Evolutionary conservation across 352 stramenopile genomes (phyloP).

Genomic region (Elongisporangium prolatum): DNA sequence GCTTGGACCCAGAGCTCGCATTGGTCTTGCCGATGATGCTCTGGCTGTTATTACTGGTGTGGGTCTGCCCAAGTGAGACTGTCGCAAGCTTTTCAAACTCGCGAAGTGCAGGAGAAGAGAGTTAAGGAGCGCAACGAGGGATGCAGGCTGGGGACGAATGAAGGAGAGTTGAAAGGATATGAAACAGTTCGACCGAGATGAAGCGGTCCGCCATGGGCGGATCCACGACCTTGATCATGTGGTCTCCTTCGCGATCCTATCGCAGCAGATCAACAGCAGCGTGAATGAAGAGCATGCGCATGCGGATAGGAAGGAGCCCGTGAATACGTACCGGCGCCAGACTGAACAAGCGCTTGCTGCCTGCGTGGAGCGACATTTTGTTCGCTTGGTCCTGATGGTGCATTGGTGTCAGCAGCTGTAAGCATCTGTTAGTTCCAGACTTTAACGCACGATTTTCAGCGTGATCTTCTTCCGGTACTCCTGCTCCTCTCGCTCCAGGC

Average conservation of each 20-base stretch:
- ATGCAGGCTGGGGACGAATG: slow-evolving; percentile 6
- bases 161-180: slow-evolving; percentile 44
- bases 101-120: slow-evolving; percentile 31
- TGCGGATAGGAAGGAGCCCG: too few relatives aligned
- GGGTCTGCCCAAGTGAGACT: slow-evolving; percentile 47
- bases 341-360: slow-evolving; percentile 41
- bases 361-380: slow-evolving; percentile 45
- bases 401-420: background rate
- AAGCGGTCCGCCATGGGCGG: slow-evolving; percentile 31
- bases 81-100: slow-evolving; percentile 71
- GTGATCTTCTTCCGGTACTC: slow-evolving; percentile 73
- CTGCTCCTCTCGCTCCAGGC: slow-evolving; percentile 52
- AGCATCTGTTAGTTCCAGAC: background rate
- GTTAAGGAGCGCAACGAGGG: slow-evolving; percentile 33
- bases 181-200: slow-evolving; percentile 66
- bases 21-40: background rate
- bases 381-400: slow-evolving; percentile 59
- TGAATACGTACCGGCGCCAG: slow-evolving; percentile 44
- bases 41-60: slow-evolving; percentile 1
- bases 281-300: too few relatives aligned
- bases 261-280: too few relatives aligned
- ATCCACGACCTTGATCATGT: slow-evolving; percentile 61
- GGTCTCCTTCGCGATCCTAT: slow-evolving; percentile 60
- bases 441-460: slow-evolving; percentile 47
- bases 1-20: background rate